Conservation (phyloP, 1,139 yeast genomes). For the Nakaseomyces kungkrabaensis region DNA sequence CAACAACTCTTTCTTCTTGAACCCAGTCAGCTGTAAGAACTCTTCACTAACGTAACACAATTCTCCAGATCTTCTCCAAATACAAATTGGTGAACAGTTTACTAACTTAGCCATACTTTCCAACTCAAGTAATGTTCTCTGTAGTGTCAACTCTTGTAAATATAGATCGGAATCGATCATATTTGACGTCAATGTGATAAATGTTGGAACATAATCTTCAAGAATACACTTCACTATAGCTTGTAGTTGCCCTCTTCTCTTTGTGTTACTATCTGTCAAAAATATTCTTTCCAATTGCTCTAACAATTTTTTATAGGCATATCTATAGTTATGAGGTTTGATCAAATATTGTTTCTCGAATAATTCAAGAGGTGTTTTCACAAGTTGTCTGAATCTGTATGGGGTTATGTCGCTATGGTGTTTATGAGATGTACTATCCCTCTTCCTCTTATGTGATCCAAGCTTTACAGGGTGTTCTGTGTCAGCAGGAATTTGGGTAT, state of each 20-base stretch:
- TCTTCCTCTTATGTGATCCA: background rate
- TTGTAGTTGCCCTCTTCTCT: conserved; percentile 34
- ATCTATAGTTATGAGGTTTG: conserved; percentile 56
- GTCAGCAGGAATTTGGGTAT: background rate
- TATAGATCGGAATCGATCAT: conserved; percentile 56
- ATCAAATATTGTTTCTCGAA: conserved; percentile 40
- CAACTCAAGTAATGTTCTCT: conserved; percentile 56
- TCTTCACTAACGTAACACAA: conserved; percentile 64
- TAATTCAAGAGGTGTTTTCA: conserved; percentile 56
- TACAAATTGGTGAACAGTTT: conserved; percentile 59
- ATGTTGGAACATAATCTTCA: conserved; percentile 54
- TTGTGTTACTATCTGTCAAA: conserved; percentile 27
- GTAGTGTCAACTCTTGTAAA: conserved; percentile 59
- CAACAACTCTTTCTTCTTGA: conserved; percentile 27
- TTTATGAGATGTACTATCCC: background rate
- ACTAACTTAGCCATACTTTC: conserved; percentile 39
- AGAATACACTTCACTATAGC: conserved; percentile 57
- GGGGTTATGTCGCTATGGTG: conserved; percentile 33
- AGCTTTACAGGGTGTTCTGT: background rate
- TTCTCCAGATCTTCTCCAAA: conserved; percentile 74
- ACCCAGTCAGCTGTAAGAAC: conserved; percentile 52
- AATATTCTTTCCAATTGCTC: conserved; percentile 47
- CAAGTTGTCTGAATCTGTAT: conserved; percentile 46
- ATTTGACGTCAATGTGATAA: conserved; percentile 61
- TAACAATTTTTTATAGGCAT: conserved; percentile 54